Conservation (phyloP, 2,329 filamentous ascomycete species). For the Arthrocladium fulminans region DNA sequence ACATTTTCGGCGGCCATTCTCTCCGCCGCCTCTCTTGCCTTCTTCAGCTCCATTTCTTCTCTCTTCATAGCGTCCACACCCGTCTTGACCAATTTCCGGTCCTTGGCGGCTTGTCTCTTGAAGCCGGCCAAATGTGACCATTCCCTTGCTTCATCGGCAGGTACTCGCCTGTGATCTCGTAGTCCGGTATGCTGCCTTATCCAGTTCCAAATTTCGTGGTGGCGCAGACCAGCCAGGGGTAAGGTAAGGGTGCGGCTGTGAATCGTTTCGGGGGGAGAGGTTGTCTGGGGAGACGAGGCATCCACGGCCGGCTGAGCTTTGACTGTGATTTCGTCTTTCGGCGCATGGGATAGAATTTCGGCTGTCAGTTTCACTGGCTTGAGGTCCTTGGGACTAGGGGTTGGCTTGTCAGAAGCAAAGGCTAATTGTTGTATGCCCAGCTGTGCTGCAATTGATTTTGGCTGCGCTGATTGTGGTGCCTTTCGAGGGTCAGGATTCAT, state of each 20-base stretch:
- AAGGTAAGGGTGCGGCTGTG: conserved; percentile 27
- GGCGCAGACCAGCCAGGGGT: conserved; percentile 28
- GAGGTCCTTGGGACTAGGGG: neutral
- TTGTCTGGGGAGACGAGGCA: conserved; percentile 18
- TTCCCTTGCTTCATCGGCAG: neutral
- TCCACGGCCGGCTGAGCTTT: conserved; percentile 10
- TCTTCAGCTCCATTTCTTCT: conserved; percentile 37
- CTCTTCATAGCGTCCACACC: conserved; percentile 38
- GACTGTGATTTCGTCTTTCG: conserved; percentile 4
- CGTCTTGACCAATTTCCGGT: conserved; percentile 30
- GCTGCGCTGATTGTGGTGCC: neutral
- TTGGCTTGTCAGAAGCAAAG: neutral
- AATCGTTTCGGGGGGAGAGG: conserved; percentile 23
- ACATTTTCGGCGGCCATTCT: conserved; percentile 28
- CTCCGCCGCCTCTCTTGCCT: conserved; percentile 37
- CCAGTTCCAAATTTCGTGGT: conserved; percentile 33
- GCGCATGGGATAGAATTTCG: conserved; percentile 3
- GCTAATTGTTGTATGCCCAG: neutral
- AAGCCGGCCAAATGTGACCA: conserved; percentile 29
- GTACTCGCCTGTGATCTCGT: conserved; percentile 26
- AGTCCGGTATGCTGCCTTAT: conserved; percentile 28
- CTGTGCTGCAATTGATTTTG: neutral
- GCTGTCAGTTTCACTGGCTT: conserved; percentile 3
- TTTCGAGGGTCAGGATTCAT: neutral
- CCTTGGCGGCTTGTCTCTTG: conserved; percentile 29